phyloP scores from a whole-genome alignment of 495 filamentous ascomycete genomes.

The Annulohypoxylon maeteangense region DNA sequence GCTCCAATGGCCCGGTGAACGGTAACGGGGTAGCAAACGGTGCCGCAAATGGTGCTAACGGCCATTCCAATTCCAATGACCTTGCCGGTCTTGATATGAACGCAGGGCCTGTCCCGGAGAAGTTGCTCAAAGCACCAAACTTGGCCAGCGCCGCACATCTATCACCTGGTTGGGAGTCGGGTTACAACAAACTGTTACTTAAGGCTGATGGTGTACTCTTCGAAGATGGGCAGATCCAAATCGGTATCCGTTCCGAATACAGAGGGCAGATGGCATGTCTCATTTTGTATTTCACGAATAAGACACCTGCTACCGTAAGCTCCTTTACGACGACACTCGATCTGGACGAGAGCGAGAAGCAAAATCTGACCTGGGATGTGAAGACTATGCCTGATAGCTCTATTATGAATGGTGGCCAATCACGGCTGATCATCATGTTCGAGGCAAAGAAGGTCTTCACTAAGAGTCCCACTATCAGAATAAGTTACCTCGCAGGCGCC shows the following conservation, averaged over 20 bases:
- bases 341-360: conserved; percentile 73
- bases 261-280: conserved; percentile 92
- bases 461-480: conserved; percentile 88
- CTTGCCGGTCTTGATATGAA: conserved; percentile 84
- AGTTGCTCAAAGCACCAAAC: conserved; percentile 75
- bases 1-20: conserved; percentile 64
- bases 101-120: conserved; percentile 63
- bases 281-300: conserved; percentile 95
- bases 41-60: conserved; percentile 63
- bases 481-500: conserved; percentile 93
- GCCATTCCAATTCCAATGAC: conserved; percentile 68
- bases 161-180: conserved; percentile 92
- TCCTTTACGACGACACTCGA: conserved; percentile 96
- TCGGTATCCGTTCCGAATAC: conserved; percentile 93
- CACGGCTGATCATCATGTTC: conserved; percentile 94
- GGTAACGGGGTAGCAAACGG: conserved; percentile 68
- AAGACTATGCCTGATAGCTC: conserved; percentile 89
- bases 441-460: conserved; percentile 84
- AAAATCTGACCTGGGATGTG: conserved; percentile 79
- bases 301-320: conserved; percentile 80
- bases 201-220: conserved; percentile 87
- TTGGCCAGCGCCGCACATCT: conserved; percentile 92
- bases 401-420: conserved; percentile 78
- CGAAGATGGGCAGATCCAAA: conserved; percentile 92
- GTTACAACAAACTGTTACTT: conserved; percentile 86